Conservation (phyloP, 2,329 filamentous ascomycete species). For the Phymatotrichopsis omnivora region DNA sequence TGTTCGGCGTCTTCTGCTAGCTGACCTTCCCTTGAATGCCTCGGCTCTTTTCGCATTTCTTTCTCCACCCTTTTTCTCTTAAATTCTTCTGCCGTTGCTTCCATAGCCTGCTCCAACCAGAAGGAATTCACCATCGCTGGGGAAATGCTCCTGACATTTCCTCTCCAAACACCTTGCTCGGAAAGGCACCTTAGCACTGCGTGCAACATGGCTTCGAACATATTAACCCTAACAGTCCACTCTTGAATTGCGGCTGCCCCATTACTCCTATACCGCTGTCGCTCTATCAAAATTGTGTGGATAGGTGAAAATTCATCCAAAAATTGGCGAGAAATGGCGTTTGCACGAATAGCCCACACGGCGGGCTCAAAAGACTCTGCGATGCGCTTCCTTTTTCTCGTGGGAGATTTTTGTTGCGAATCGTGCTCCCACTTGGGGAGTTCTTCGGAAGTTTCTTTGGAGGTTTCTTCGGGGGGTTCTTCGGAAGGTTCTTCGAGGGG, state of each 20-base stretch:
- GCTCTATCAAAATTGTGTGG: conserved; percentile 52
- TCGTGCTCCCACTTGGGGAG: too few relatives aligned
- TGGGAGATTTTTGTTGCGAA: too few relatives aligned
- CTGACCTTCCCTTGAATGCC: not conserved
- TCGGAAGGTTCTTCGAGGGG: conserved; percentile 31
- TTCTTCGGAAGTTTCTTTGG: too few relatives aligned
- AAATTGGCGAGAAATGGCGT: conserved; percentile 42
- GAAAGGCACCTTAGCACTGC: conserved; percentile 52
- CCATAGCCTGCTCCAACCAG: conserved; percentile 38
- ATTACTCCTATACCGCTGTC: conserved; percentile 52
- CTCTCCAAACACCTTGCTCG: conserved; percentile 37
- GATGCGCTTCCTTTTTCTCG: too few relatives aligned
- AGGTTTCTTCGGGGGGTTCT: conserved; percentile 11
- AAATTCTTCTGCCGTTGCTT: conserved; percentile 26
- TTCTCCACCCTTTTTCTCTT: conserved; percentile 34
- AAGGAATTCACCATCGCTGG: conserved; percentile 48
- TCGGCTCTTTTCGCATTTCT: conserved; percentile 36
- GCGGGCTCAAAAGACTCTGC: conserved; percentile 45
- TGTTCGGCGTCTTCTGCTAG: too few relatives aligned
- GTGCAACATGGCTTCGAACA: conserved; percentile 72
- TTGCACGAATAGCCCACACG: conserved; percentile 46
- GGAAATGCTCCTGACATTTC: conserved; percentile 38
- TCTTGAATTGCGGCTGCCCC: conserved; percentile 58
- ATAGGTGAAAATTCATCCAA: conserved; percentile 36
- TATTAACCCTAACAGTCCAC: conserved; percentile 75